Percentiles rank a stretch among this genome's conserved stretches.
Conservation (phyloP, 768 basidiomycete species). For the Lactarius evosmus region DNA sequence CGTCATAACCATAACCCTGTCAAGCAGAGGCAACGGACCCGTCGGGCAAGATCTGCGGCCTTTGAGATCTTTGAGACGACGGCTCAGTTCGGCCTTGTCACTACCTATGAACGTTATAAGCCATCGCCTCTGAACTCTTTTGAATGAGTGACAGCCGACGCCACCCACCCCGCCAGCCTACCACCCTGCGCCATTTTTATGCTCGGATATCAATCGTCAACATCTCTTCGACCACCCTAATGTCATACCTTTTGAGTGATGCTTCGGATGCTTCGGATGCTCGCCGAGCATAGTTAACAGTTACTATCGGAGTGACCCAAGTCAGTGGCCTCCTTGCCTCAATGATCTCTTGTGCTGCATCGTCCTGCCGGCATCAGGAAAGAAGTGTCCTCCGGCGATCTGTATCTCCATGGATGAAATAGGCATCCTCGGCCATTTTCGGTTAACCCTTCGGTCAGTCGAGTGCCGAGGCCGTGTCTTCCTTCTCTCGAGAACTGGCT, state of each 20-base stretch:
- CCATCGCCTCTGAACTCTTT: background rate
- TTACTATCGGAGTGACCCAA: background rate
- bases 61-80: background rate
- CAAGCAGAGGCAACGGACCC: background rate
- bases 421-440: background rate
- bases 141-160: background rate
- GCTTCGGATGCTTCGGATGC: background rate
- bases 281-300: background rate
- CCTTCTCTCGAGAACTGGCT: background rate
- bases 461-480: background rate
- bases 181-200: background rate
- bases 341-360: background rate
- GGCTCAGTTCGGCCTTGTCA: background rate
- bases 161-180: background rate
- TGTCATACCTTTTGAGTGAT: background rate
- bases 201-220: background rate
- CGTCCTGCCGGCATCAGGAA: background rate
- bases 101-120: background rate
- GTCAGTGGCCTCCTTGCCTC: background rate
- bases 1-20: slow-evolving; percentile 17
- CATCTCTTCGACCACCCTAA: background rate
- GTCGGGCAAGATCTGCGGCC: background rate
- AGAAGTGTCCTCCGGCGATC: background rate
- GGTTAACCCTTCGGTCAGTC: background rate
- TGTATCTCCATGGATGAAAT: background rate